A percentile compares a stretch with the other conserved stretches of the same genome.
Evolutionary conservation across 495 filamentous ascomycete species (phyloP).

Genomic region (Lasiosphaeriaceae sp.): DNA sequence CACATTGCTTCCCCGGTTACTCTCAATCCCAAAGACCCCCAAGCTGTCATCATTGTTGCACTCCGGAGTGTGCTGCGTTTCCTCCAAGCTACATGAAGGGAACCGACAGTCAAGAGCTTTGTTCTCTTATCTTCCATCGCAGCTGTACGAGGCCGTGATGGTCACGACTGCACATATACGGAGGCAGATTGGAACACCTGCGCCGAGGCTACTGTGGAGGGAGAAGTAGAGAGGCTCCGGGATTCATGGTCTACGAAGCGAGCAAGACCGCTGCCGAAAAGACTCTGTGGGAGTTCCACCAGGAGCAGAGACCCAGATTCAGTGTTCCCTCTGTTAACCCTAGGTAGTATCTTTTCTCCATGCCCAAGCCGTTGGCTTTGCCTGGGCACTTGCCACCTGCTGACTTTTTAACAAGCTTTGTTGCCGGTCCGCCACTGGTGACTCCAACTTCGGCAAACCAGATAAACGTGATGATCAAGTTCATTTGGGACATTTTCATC

Average conservation of each 20-base stretch:
- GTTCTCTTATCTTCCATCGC: conserved; percentile 44
- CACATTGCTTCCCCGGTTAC: conserved; percentile 77
- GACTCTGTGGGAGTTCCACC: conserved; percentile 49
- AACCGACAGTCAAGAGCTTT: conserved; percentile 63
- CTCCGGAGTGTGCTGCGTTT: conserved; percentile 69
- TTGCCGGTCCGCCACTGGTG: conserved; percentile 29
- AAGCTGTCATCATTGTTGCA: conserved; percentile 63
- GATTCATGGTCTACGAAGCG: conserved; percentile 43
- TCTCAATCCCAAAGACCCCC: conserved; percentile 52
- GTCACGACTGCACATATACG: conserved; percentile 25
- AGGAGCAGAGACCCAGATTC: conserved; percentile 45
- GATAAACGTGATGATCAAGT: conserved; percentile 15
- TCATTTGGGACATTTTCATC: conserved; percentile 21
- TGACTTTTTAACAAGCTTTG: conserved; percentile 11
- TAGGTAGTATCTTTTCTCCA: conserved; percentile 6
- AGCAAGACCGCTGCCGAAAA: conserved; percentile 54
- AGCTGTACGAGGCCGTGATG: conserved; percentile 18
- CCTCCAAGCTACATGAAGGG: conserved; percentile 60
- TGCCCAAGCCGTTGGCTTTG: background rate
- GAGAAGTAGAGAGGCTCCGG: conserved; percentile 26
- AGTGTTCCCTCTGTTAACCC: conserved; percentile 51
- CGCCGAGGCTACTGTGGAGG: conserved; percentile 25
- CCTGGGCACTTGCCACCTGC: background rate
- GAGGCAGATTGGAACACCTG: conserved; percentile 44
- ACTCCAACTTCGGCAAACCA: conserved; percentile 12